Percentiles rank a stretch among this genome's conserved stretches.
These are phyloP conservation scores for Kwoniella mangroviensis DNA, from an alignment of 768 basidiomycete species.

Conservation along the genomic window DNA sequence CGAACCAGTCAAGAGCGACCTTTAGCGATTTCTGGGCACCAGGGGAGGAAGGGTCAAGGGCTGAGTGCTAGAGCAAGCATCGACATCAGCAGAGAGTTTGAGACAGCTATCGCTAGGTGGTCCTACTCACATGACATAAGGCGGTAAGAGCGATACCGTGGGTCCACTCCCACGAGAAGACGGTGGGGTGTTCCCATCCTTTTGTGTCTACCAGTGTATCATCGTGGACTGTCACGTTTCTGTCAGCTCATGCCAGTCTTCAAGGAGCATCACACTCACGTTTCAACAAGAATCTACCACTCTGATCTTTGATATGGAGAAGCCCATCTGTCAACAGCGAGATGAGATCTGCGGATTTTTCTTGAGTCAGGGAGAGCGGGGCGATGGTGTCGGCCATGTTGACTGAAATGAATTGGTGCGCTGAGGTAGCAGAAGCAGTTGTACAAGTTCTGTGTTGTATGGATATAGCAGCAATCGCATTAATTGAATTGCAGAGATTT, in stretches of 20 bases:
- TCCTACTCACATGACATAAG: slow-evolving; percentile 42
- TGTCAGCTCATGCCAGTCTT: slow-evolving; percentile 7
- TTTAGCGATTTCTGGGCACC: slow-evolving; percentile 56
- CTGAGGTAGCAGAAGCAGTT: background rate
- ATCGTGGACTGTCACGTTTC: slow-evolving; percentile 57
- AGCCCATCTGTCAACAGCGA: slow-evolving; percentile 52
- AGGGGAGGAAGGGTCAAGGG: slow-evolving; percentile 24
- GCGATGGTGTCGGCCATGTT: slow-evolving; percentile 21
- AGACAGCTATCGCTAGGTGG: background rate
- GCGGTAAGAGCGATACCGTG: slow-evolving; percentile 53
- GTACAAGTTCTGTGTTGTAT: background rate
- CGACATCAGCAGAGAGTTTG: background rate
- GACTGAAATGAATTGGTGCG: background rate
- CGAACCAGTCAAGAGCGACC: slow-evolving; percentile 64
- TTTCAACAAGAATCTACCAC: slow-evolving; percentile 63
- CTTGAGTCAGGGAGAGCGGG: slow-evolving; percentile 25
- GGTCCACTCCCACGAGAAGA: slow-evolving; percentile 63
- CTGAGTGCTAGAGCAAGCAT: slow-evolving; percentile 56
- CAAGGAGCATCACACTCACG: slow-evolving; percentile 26
- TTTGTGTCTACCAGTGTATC: slow-evolving; percentile 67
- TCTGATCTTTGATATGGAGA: slow-evolving; percentile 65
- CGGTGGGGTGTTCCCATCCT: slow-evolving; percentile 60
- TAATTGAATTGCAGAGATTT: background rate
- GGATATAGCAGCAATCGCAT: background rate
- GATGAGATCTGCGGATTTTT: slow-evolving; percentile 47